Base-by-base conservation (phyloP, 495 filamentous ascomycete genomes). In the Durotheca rogersii region DNA sequence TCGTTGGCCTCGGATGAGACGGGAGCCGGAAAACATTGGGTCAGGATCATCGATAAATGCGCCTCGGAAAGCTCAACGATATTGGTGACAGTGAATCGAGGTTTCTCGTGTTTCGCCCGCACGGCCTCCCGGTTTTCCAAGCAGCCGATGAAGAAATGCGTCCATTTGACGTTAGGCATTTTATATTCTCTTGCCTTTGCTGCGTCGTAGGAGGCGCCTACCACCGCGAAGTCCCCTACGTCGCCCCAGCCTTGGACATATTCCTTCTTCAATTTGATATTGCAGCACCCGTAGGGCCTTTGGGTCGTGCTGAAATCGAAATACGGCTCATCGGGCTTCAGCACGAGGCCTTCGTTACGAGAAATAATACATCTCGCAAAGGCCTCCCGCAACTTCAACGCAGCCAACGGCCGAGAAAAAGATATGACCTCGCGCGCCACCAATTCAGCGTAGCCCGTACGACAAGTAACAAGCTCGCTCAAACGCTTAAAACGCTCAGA, bases 231-330 rank as follows among this genome's bases (percentile, higher is more conserved):
- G 63, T 95, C 90, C 1, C 86, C 82, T 31, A 87, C 84, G 56
- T 94, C 89, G 1, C 89, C 90, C 55, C 90, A 76, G 4, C 82
- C 80, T 14, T 72, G 73, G n/a, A 95, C 85, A 50, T 94, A 95
- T 56, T 94, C 89, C 54, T 91, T 94, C 64, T 95, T 95, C 19
- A 95, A 62, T 67, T 95, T 95, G 59, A 95, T 87, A 67, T 82
- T 85, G 18, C 76, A 75, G 40, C 73, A 75, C 25, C 54, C 70
- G 25, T 67, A 75, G 33, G 37, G 49, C 31, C 61, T 55, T 50
- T 55, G 45, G 12, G 56, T 49, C 9, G 66, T 53, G 21, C 65
- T 56, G 3, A 85, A 79, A 34, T 80, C 67, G 41, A 95, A 86
- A 56, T 94, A 95, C 0, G 89, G 81, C 16, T 85, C 81, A 43